Percentiles rank a stretch among this genome's conserved stretches.
Conservation (phyloP, 2,329 filamentous ascomycete species). For the Aspergillus pseudonomiae region DNA sequence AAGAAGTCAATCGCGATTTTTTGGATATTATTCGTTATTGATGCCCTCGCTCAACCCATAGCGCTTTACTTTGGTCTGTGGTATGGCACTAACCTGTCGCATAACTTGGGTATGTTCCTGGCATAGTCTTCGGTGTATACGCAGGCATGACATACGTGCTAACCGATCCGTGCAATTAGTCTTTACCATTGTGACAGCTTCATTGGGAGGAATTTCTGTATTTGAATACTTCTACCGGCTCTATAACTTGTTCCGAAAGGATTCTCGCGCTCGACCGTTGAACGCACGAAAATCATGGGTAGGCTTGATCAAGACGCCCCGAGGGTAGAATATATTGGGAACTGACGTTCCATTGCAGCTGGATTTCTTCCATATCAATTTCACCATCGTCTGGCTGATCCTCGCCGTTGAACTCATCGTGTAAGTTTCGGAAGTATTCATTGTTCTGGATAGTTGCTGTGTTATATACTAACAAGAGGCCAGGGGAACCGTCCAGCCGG, state of each 20-base stretch:
- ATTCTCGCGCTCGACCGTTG: constrained; percentile 41
- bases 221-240: constrained; percentile 49
- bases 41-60: constrained; percentile 62
- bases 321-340: neutral
- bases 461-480: constrained; percentile 19
- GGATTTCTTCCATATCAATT: constrained; percentile 52
- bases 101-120: constrained; percentile 41
- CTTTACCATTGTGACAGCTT: constrained; percentile 46
- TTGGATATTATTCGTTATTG: constrained; percentile 62
- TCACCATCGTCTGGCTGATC: constrained; percentile 49
- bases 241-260: constrained; percentile 41
- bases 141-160: neutral
- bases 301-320: constrained; percentile 6
- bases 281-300: constrained; percentile 50
- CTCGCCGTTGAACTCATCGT: constrained; percentile 46
- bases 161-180: constrained; percentile 27
- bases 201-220: constrained; percentile 45
- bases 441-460: neutral
- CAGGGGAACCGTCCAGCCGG: constrained; percentile 44
- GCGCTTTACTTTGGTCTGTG: constrained; percentile 64
- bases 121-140: neutral
- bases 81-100: constrained; percentile 57
- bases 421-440: constrained; percentile 31
- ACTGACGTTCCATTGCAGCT: constrained; percentile 31
- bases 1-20: constrained; percentile 61